Evolutionary conservation across 2,329 filamentous ascomycete genomes (phyloP).

Genomic region (Pezicula carpinea): DNA sequence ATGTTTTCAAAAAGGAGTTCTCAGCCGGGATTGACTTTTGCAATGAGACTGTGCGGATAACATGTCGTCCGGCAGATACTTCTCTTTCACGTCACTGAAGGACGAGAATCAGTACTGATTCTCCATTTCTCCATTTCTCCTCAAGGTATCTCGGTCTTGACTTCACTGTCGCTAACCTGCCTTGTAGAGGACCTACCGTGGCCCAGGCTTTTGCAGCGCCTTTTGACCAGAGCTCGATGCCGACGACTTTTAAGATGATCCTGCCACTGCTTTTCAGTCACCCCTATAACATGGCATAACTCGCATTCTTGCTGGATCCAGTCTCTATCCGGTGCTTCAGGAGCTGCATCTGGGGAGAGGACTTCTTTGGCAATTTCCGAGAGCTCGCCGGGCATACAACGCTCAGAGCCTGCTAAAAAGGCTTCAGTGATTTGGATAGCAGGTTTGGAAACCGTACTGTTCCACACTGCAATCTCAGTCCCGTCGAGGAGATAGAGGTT

Average conservation of each 20-base stretch:
- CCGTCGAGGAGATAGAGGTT: slow-evolving; percentile 78
- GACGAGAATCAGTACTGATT: too few species aligned
- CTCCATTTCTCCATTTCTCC: too few species aligned
- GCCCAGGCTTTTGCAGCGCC: slow-evolving; percentile 13
- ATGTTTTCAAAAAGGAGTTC: too few species aligned
- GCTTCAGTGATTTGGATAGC: slow-evolving; percentile 56
- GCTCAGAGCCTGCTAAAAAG: slow-evolving; percentile 55
- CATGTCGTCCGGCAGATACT: too few species aligned
- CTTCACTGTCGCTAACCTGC: neutral
- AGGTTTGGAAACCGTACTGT: slow-evolving; percentile 56
- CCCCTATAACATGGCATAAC: slow-evolving; percentile 60
- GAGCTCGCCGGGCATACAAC: slow-evolving; percentile 47
- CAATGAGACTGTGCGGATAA: too few species aligned
- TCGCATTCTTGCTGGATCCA: slow-evolving; percentile 61
- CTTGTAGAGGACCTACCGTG: slow-evolving; percentile 13
- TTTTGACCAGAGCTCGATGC: slow-evolving; percentile 31
- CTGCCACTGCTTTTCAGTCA: slow-evolving; percentile 50
- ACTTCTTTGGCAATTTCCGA: slow-evolving; percentile 51
- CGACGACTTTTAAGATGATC: slow-evolving; percentile 39
- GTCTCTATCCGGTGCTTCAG: slow-evolving; percentile 34
- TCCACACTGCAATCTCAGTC: slow-evolving; percentile 61
- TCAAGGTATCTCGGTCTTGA: too few species aligned
- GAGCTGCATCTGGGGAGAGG: slow-evolving; percentile 49
- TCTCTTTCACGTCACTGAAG: too few species aligned
- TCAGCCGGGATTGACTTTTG: too few species aligned